Conservation (phyloP, 2,329 filamentous ascomycete genomes). For the Pseudohalonectria lignicola region DNA sequence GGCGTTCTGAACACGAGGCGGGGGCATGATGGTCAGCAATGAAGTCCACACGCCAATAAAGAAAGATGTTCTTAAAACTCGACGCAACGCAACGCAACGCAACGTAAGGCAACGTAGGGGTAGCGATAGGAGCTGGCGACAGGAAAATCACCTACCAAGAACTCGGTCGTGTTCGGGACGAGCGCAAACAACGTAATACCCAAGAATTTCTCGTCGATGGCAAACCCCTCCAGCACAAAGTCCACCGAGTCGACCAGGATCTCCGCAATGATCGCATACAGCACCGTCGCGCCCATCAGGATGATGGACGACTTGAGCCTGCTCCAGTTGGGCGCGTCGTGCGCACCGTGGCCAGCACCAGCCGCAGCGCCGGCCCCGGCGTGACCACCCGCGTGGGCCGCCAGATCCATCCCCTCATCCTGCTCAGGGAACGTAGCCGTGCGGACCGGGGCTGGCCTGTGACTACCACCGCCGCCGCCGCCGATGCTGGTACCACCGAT, state of each 20-base stretch:
- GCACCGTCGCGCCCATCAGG: conserved; percentile 73
- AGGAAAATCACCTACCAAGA: conserved; percentile 53
- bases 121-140: conserved; percentile 3
- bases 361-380: conserved; percentile 31
- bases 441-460: background rate
- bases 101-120: background rate
- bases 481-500: too few species aligned
- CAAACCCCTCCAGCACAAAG: conserved; percentile 80
- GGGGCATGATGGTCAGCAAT: too few species aligned
- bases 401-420: conserved; percentile 5
- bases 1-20: conserved; percentile 57
- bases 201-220: conserved; percentile 94
- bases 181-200: conserved; percentile 94
- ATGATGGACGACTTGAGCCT: conserved; percentile 84
- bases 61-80: conserved; percentile 4
- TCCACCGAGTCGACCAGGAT: conserved; percentile 96
- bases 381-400: conserved; percentile 22
- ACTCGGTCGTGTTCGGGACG: conserved; percentile 97
- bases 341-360: conserved; percentile 49
- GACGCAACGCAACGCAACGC: background rate
- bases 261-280: conserved; percentile 96
- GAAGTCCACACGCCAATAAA: too few species aligned
- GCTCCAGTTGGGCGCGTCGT: conserved; percentile 98
- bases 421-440: background rate
- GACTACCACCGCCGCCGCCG: conserved; percentile 1